Percentiles rank a stretch among this genome's conserved stretches.
phyloP scores from a whole-genome alignment of 75 land plant species.

The Gnetum montanum region DNA sequence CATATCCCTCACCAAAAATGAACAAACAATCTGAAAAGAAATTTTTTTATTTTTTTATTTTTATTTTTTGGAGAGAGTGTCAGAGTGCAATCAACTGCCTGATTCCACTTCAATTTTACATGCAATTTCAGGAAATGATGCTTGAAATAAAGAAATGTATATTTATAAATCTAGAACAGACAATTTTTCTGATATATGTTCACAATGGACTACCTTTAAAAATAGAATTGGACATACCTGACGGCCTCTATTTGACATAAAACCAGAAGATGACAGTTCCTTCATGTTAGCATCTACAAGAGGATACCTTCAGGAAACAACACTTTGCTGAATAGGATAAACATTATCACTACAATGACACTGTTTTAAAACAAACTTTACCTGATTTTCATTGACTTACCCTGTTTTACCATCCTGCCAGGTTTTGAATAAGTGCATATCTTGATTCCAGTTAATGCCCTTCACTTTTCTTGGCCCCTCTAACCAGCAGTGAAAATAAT shows the following conservation, averaged over 20 bases:
- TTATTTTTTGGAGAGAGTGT: no score
- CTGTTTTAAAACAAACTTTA: no score
- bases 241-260: conserved; percentile 98
- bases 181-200: no score
- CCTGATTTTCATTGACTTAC: conserved; percentile 18
- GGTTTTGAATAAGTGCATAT: conserved; percentile 51
- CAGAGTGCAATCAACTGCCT: not conserved
- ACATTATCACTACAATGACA: no score
- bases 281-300: conserved; percentile 97
- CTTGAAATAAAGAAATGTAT: no score
- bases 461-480: conserved; percentile 88
- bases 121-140: not conserved
- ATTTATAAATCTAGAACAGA: no score
- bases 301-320: conserved; percentile 59
- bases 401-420: conserved; percentile 93
- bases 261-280: conserved; percentile 82
- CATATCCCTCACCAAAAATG: conserved; percentile 97
- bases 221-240: conserved; percentile 53
- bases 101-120: not conserved
- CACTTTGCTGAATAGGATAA: no score
- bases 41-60: no score
- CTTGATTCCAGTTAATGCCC: conserved; percentile 62
- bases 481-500: no score
- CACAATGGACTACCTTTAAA: no score
- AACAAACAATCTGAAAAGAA: conserved; percentile 93